These are phyloP conservation scores for Bombardia bombarda DNA, from an alignment of 495 filamentous ascomycete genomes.

Conservation along the genomic window DNA sequence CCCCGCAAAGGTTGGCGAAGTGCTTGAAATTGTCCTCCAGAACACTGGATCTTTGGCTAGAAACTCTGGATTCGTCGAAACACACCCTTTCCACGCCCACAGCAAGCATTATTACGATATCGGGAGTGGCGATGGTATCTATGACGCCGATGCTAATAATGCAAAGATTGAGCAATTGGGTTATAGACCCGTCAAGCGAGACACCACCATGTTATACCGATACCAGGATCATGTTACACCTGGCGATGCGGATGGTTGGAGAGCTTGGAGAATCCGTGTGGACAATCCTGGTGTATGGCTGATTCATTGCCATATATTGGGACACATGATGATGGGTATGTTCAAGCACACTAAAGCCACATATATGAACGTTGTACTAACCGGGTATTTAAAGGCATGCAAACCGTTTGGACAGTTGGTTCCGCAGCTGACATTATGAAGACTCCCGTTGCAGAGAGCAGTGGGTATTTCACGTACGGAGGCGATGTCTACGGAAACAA, in stretches of 20 bases:
- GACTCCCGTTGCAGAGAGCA: constrained; percentile 23
- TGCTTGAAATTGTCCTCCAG: constrained; percentile 53
- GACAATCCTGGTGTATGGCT: constrained; percentile 52
- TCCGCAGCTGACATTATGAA: constrained; percentile 32
- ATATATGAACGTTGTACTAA: constrained; percentile 1
- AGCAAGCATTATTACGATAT: constrained; percentile 52
- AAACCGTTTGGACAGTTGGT: constrained; percentile 43
- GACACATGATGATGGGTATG: constrained; percentile 25
- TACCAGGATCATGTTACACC: constrained; percentile 29
- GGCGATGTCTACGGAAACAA: constrained; percentile 43
- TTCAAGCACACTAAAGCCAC: neutral
- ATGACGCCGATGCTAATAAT: constrained; percentile 46
- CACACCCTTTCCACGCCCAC: constrained; percentile 55
- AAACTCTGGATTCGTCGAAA: constrained; percentile 39
- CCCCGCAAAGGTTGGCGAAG: constrained; percentile 49
- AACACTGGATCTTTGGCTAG: constrained; percentile 35
- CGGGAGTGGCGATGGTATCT: constrained; percentile 48
- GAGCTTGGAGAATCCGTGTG: constrained; percentile 48
- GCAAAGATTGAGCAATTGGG: constrained; percentile 25
- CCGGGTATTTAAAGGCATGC: constrained; percentile 31
- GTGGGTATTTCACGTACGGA: constrained; percentile 41
- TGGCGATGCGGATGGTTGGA: constrained; percentile 43
- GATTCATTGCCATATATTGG: constrained; percentile 52
- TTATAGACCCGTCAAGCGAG: constrained; percentile 38
- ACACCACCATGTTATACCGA: constrained; percentile 49